Evolutionary conservation across 1,284 basidiomycete species (phyloP).

Genomic region (Ceratobasidium sp.): DNA sequence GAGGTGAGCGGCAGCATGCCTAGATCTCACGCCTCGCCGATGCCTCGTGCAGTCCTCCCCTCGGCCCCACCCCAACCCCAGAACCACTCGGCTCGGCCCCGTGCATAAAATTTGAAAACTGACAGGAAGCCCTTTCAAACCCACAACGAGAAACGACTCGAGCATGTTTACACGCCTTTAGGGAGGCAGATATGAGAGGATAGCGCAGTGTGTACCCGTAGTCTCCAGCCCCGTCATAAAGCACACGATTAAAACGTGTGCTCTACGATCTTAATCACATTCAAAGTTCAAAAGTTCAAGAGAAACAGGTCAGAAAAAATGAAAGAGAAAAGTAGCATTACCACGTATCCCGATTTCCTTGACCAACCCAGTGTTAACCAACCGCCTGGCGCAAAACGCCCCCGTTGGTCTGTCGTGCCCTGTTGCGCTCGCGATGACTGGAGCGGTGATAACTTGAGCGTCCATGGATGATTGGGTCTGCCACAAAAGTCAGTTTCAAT

Average conservation of each 20-base stretch:
- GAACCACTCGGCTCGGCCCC: conserved; percentile 79
- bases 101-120: too few relatives aligned
- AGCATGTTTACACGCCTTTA: too few relatives aligned
- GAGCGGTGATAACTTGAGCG: conserved; percentile 83
- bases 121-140: too few relatives aligned
- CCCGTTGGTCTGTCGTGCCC: conserved; percentile 88
- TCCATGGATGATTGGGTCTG: conserved; percentile 81
- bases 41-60: background rate
- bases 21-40: background rate
- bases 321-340: conserved; percentile 2
- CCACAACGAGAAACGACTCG: too few relatives aligned
- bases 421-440: conserved; percentile 74
- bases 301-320: background rate
- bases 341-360: conserved; percentile 84
- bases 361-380: conserved; percentile 78
- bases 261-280: conserved; percentile 47
- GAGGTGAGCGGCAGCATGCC: background rate
- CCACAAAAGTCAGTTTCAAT: conserved; percentile 17
- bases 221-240: conserved; percentile 35
- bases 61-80: background rate
- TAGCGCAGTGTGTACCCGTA: conserved; percentile 34
- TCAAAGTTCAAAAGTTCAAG: conserved; percentile 43
- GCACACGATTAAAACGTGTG: conserved; percentile 47
- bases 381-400: conserved; percentile 84
- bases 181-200: background rate